Conservation (phyloP, 2,329 filamentous ascomycete genomes). For the Scedosporium minutisporum region DNA sequence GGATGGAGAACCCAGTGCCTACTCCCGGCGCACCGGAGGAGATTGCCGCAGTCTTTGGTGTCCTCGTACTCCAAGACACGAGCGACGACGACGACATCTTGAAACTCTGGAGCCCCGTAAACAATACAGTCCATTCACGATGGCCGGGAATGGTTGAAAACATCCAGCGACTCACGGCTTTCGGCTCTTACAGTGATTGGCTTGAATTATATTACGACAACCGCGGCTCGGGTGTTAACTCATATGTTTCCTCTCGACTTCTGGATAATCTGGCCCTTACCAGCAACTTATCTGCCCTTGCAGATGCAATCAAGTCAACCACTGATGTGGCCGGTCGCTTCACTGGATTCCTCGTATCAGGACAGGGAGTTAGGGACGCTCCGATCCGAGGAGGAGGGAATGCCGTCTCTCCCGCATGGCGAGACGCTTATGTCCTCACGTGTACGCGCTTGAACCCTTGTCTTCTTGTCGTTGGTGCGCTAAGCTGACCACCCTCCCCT, state of each 20-base stretch:
- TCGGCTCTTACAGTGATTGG: conserved; percentile 12
- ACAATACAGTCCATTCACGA: neutral
- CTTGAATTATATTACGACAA: conserved; percentile 15
- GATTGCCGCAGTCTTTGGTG: conserved; percentile 28
- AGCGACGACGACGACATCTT: neutral
- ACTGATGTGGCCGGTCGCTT: neutral
- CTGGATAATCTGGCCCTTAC: neutral
- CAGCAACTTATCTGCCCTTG: neutral
- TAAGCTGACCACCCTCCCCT: neutral
- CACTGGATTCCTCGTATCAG: conserved; percentile 11
- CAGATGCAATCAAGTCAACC: neutral
- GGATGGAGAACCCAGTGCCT: neutral
- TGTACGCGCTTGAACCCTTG: neutral
- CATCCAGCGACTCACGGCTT: neutral
- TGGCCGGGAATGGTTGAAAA: neutral
- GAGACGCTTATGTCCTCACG: conserved; percentile 4
- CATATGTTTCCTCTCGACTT: neutral
- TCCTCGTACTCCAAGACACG: neutral
- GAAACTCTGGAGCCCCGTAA: neutral
- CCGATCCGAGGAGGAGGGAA: conserved; percentile 12
- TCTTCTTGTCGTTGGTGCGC: no score
- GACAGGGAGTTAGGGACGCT: conserved; percentile 13
- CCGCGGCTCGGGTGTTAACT: conserved; percentile 10
- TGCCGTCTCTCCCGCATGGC: conserved; percentile 14
- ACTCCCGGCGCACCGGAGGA: neutral